Evolutionary conservation across 805 yeast species (phyloP), one percentile per base, ranked within the genome.

Genomic region (Candida saitoana): DNA sequence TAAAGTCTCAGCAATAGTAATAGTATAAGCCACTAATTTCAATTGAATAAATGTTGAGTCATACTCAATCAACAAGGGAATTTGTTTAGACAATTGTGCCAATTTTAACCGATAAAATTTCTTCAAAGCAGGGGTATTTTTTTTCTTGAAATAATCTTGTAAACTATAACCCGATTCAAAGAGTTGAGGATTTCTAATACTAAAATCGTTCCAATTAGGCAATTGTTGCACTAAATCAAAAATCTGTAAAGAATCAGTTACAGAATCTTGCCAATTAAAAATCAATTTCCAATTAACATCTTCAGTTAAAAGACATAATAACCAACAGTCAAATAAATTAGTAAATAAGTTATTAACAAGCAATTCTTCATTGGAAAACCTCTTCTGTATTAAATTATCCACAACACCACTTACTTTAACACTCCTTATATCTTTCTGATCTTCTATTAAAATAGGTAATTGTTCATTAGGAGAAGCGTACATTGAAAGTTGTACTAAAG

Each of bases 381-480:
- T 51, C 63, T 67, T 60, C 18, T 69, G 54, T 12, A 70, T 66
- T 34, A 66, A 34, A 7, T 37, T 39, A 20, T 36, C 39, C 5
- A 55, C 30, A 6, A 47, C 45, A 3, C 34, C 22, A 18, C 40
- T 36, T 1, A 49, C 39, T 24, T 62, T 51, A 2, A 69, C 54
- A 4, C 69, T 59, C 44, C 76, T 62, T 3, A 29, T 29, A 2
- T 56, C 50, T 12, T 59, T 49, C 18, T 52, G 62, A 47, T 72
- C 80, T 50, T 82, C 87, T 2, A 82, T 60, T 9, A 79, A 60
- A 1, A 81, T 59, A 0, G 88, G 88, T 15, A 82, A 55, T 16
- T 71, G 68, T 11, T 72, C 71, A 43, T 71, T 68, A 2, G 71
- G 63, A 1, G 82, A 63, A 1, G 82, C 76, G 33, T 69, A 67